A percentile compares a stretch with the other conserved stretches of the same genome.
phyloP scores from a whole-genome alignment of 257 asterid genomes.

The Solanum tarapatanum region DNA sequence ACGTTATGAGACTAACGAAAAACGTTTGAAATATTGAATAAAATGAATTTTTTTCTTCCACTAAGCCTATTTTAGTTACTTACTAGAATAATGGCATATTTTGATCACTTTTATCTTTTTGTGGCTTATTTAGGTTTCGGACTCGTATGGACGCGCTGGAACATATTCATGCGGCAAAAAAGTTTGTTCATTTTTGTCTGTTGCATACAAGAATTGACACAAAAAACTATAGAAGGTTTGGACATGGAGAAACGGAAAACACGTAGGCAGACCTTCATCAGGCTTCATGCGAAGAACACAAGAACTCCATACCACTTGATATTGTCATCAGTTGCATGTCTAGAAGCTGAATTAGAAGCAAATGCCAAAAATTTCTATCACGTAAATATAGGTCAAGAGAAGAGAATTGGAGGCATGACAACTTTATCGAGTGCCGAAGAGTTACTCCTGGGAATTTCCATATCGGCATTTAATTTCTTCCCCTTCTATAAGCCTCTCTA shows the following conservation, averaged over 20 bases:
- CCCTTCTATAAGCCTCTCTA: constrained; percentile 76
- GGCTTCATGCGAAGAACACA: background rate
- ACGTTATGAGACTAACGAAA: too few relatives aligned
- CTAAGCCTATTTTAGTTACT: too few relatives aligned
- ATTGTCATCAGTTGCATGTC: background rate
- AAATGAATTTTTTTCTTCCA: too few relatives aligned
- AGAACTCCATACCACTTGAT: background rate
- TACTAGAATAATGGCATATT: too few relatives aligned
- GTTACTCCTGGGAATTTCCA: constrained; percentile 11
- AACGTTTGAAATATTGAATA: too few relatives aligned
- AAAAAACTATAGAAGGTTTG: background rate
- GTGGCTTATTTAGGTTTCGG: too few relatives aligned
- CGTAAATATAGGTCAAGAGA: background rate
- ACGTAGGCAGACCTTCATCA: background rate
- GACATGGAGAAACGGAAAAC: background rate
- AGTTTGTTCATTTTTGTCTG: background rate
- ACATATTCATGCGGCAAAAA: background rate
- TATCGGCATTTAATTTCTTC: constrained; percentile 52
- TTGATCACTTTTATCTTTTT: too few relatives aligned
- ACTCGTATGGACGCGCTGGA: background rate
- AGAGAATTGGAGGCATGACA: background rate
- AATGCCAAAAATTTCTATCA: background rate
- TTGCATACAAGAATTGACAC: background rate
- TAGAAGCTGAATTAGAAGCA: background rate
- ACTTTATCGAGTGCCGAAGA: background rate